phyloP scores from a whole-genome alignment of 1,139 yeast genomes.

The Geotrichum restrictum region DNA sequence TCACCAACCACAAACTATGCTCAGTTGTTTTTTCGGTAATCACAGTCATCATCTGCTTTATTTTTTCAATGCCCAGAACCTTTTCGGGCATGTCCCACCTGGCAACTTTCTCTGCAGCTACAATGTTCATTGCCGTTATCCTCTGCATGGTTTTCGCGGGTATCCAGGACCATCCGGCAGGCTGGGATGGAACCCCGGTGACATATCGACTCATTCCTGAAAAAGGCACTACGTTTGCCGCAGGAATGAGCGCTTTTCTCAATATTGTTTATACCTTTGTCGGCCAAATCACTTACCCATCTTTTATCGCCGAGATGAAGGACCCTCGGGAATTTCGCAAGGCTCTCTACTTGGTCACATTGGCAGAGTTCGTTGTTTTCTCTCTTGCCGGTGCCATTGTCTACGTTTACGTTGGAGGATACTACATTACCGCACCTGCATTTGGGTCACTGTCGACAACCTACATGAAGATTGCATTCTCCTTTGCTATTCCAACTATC shows the following conservation, averaged over 20 bases:
- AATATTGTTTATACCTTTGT: slow-evolving; percentile 61
- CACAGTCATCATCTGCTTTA: slow-evolving; percentile 47
- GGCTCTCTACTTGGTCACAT: slow-evolving; percentile 51
- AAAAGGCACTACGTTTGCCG: slow-evolving; percentile 51
- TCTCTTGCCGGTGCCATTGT: slow-evolving; percentile 54
- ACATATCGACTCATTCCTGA: slow-evolving; percentile 49
- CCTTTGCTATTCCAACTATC: slow-evolving; percentile 58
- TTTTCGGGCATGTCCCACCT: slow-evolving; percentile 50
- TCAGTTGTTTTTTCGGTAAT: slow-evolving; percentile 51
- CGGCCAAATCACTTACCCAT: slow-evolving; percentile 61
- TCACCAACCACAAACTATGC: slow-evolving; percentile 49
- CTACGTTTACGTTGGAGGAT: slow-evolving; percentile 56
- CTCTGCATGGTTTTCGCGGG: slow-evolving; percentile 54
- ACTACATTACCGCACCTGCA: slow-evolving; percentile 56
- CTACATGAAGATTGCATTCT: slow-evolving; percentile 53
- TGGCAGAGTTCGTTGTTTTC: slow-evolving; percentile 49
- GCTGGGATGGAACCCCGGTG: slow-evolving; percentile 43
- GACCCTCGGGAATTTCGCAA: slow-evolving; percentile 56
- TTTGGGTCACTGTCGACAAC: slow-evolving; percentile 50
- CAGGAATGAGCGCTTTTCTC: slow-evolving; percentile 53
- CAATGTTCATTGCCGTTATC: slow-evolving; percentile 56
- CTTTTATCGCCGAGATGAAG: slow-evolving; percentile 59
- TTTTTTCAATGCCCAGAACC: slow-evolving; percentile 54
- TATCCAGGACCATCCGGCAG: slow-evolving; percentile 48
- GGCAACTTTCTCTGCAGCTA: slow-evolving; percentile 51